Percentiles rank a stretch among this genome's conserved stretches.
phyloP scores from a whole-genome alignment of 768 basidiomycete species.

The Lactifluus subvellereus region DNA sequence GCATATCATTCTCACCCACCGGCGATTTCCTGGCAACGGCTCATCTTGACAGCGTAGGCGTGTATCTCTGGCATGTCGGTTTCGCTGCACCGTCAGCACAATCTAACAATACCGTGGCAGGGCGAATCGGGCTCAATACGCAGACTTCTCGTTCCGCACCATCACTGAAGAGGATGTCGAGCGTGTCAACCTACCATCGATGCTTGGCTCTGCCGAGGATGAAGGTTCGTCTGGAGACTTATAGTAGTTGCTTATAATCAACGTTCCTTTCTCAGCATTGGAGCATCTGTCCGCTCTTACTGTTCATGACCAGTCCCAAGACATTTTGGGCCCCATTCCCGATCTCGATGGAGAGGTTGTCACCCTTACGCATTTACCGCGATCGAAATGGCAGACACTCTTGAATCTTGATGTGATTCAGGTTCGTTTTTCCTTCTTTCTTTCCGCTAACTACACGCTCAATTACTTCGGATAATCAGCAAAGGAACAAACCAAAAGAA shows the following conservation, averaged over 20 bases:
- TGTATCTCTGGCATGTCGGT: constrained; percentile 78
- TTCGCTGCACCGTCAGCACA: not conserved
- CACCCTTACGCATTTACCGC: constrained; percentile 86
- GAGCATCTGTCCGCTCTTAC: constrained; percentile 63
- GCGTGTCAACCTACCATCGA: constrained; percentile 69
- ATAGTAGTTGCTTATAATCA: constrained; percentile 9
- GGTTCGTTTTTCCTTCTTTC: constrained; percentile 36
- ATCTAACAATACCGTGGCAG: constrained; percentile 34
- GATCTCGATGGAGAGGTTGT: constrained; percentile 89
- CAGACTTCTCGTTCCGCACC: constrained; percentile 74
- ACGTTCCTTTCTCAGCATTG: constrained; percentile 41
- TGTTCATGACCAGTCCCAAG: constrained; percentile 52
- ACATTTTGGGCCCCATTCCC: constrained; percentile 79
- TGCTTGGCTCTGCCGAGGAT: constrained; percentile 79
- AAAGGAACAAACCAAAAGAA: constrained; percentile 95
- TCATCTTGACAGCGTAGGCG: constrained; percentile 89
- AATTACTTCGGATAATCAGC: constrained; percentile 38
- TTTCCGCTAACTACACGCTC: not conserved
- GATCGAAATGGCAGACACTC: constrained; percentile 94
- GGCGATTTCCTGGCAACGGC: constrained; percentile 94
- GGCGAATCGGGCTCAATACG: constrained; percentile 95
- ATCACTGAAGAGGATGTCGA: constrained; percentile 71
- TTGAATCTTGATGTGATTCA: constrained; percentile 93
- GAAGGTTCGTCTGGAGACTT: constrained; percentile 47
- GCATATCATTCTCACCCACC: constrained; percentile 87